These are phyloP conservation scores for Polychaeton citri DNA, from an alignment of 2,329 filamentous ascomycete genomes.

Conservation along the genomic window DNA sequence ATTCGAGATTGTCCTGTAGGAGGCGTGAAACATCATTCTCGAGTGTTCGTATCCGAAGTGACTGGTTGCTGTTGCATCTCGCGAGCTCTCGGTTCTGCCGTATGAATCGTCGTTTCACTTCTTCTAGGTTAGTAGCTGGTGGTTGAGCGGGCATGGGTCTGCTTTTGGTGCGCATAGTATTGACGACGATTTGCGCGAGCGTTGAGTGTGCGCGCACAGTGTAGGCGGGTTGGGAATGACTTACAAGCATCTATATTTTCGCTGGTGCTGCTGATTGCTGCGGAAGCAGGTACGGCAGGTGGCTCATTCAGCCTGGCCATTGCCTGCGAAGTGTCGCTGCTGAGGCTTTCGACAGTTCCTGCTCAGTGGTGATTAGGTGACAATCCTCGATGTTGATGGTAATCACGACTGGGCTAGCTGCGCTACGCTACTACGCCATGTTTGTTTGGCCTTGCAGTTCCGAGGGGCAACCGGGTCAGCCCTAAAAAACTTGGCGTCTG, in stretches of 20 bases:
- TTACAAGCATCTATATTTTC: constrained; percentile 60
- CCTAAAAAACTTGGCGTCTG: too few relatives aligned
- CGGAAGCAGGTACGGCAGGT: constrained; percentile 32
- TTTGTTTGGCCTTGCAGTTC: background rate
- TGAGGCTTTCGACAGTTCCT: too few relatives aligned
- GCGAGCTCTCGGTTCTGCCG: constrained; percentile 77
- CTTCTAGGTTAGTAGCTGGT: constrained; percentile 15
- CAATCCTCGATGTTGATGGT: background rate
- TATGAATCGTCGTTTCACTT: constrained; percentile 67
- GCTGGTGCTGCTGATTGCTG: constrained; percentile 12
- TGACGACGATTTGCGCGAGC: too few relatives aligned
- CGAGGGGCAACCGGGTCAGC: background rate
- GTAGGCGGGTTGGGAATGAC: constrained; percentile 29
- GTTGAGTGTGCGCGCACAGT: too few relatives aligned
- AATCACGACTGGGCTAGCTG: background rate
- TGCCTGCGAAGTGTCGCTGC: constrained; percentile 8
- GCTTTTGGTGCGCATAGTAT: constrained; percentile 23
- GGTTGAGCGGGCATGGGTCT: constrained; percentile 8
- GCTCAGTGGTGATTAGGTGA: too few relatives aligned
- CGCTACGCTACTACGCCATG: too few relatives aligned
- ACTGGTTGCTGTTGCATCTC: constrained; percentile 61
- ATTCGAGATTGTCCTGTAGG: constrained; percentile 63
- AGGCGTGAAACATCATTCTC: constrained; percentile 64
- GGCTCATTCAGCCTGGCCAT: constrained; percentile 78
- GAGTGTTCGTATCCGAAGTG: constrained; percentile 60